Evolutionary conservation across 2,329 filamentous ascomycete genomes (phyloP).

Genomic region (Neopestalotiopsis sp.): DNA sequence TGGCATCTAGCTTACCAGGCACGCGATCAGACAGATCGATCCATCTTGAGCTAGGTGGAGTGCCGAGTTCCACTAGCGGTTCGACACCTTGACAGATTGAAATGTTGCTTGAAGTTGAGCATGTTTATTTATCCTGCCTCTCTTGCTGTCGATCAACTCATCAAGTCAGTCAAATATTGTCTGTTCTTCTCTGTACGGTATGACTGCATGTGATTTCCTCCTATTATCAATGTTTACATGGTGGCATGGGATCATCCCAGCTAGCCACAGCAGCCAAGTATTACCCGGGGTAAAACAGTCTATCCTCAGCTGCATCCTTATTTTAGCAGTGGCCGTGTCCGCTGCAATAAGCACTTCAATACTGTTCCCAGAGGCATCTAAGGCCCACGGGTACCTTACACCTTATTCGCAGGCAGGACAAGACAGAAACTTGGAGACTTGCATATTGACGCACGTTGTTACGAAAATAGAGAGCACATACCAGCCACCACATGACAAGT

Average conservation of each 20-base stretch:
- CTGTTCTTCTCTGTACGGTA: neutral
- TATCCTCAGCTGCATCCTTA: neutral
- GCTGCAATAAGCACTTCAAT: neutral
- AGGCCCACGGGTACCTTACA: neutral
- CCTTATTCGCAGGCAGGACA: neutral
- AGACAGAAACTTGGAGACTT: neutral
- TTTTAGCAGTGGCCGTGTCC: neutral
- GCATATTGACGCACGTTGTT: neutral
- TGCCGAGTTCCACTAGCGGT: neutral
- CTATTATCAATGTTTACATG: neutral
- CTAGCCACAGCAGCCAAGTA: neutral
- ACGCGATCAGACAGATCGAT: slow-evolving; percentile 3
- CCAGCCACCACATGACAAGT: neutral
- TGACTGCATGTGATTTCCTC: neutral
- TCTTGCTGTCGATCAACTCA: too few relatives aligned
- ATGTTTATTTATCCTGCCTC: neutral
- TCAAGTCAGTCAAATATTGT: too few relatives aligned
- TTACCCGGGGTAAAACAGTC: neutral
- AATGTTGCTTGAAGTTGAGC: neutral
- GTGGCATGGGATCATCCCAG: neutral
- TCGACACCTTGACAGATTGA: neutral
- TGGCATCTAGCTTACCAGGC: neutral
- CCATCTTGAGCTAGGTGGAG: neutral
- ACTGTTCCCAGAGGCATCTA: neutral
- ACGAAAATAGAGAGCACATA: neutral